Evolutionary conservation across 208 protist genomes (phyloP), one percentile per base, ranked within the genome.

Genomic region (Trypanosoma vivax): DNA sequence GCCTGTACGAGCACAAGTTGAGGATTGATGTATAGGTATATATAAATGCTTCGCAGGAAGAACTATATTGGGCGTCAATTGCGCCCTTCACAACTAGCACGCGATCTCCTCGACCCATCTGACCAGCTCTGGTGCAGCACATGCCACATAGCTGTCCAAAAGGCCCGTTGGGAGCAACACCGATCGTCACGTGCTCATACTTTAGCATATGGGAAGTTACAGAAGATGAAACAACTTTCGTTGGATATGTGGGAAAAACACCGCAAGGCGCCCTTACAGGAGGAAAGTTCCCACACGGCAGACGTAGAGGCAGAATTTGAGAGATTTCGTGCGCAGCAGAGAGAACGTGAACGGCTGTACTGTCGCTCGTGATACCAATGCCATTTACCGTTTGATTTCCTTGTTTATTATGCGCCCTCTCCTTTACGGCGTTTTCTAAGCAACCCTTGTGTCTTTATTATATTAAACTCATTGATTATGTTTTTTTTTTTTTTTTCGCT

Each of bases 171-270:
- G 50, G 23, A 18, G 3, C 59, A 74, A 30, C 86, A 93, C 51
- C 33, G 43, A 0, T 46, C 56, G 10, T 72, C 62, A 13, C 65
- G 43, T 4, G n/a, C 41, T 28, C 86, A 93, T 49, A 64, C 64
- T 6, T 55, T 90, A 1, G 86, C 76, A 0, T 33, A 37, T 2
- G 54, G 57, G 38, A 93, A 93, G 58, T 28, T 84, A 33, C 72
- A 72, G 25, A 88, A 86, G 47, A 43, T 93, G 51, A 88, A 88
- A 56, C 51, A 35, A 28, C 29, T 93, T 0, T 84, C 86, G 3
- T 54, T 90, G 19, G 68, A 42, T 33, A 90, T 89, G 81, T 93
- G 86, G 83, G 71, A 71, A 52, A 49, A 60, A 21, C 86, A 93
- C 60, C 69, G 86, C 16, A 76, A 72, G 6, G 86, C 86, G 0